These are phyloP conservation scores for Elaeis guineensis DNA, from an alignment of 176 grass and related monocot species.

Conservation along the genomic window DNA sequence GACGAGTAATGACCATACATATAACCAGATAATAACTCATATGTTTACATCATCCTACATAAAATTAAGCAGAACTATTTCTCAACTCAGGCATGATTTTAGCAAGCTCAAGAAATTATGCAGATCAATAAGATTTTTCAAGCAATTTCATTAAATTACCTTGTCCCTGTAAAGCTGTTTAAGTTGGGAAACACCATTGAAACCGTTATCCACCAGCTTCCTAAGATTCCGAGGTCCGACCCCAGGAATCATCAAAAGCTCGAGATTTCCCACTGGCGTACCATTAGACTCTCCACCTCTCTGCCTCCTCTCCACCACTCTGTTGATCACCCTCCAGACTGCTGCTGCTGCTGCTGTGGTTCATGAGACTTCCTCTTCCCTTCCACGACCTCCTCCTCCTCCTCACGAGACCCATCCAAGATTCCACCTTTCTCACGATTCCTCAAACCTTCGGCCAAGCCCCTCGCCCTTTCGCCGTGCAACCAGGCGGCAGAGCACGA, in stretches of 20 bases:
- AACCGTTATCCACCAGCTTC: constrained; percentile 86
- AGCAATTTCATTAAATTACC: constrained; percentile 24
- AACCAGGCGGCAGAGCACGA: not conserved
- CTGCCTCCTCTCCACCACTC: constrained; percentile 30
- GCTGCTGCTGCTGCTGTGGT: too few relatives aligned
- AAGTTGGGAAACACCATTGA: constrained; percentile 57
- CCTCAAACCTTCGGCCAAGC: not conserved
- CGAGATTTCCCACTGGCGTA: constrained; percentile 28
- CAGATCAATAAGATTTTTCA: too few relatives aligned
- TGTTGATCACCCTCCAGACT: too few relatives aligned
- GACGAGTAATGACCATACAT: too few relatives aligned
- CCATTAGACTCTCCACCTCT: constrained; percentile 29
- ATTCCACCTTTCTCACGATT: not conserved
- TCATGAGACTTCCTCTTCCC: not conserved
- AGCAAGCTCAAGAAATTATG: too few relatives aligned
- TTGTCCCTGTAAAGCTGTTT: constrained; percentile 84
- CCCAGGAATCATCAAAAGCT: constrained; percentile 61
- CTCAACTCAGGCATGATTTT: too few relatives aligned
- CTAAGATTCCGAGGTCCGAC: constrained; percentile 70
- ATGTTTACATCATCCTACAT: too few relatives aligned
- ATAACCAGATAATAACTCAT: too few relatives aligned
- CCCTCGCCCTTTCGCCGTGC: not conserved
- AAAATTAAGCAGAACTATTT: too few relatives aligned
- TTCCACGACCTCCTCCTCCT: not conserved
- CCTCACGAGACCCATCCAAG: not conserved